Evolutionary conservation across 2,329 filamentous ascomycete genomes (phyloP).

Genomic region (Periconia digitata): DNA sequence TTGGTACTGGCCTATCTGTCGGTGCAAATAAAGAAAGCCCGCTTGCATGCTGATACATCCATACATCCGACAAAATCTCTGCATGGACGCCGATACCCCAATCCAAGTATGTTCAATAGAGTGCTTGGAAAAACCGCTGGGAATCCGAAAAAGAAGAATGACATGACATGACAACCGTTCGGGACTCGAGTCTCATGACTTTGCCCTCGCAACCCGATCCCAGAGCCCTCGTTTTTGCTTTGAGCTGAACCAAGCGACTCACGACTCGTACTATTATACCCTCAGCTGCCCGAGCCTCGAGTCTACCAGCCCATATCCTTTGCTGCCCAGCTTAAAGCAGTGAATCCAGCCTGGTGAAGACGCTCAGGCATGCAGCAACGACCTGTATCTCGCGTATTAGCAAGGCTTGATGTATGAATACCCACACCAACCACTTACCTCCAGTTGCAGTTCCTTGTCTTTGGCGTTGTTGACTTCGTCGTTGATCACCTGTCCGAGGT

Average conservation of each 20-base stretch:
- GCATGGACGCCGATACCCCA: slow-evolving; percentile 27
- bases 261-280: neutral
- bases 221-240: neutral
- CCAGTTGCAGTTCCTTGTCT: slow-evolving; percentile 93
- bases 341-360: slow-evolving; percentile 96
- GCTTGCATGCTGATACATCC: slow-evolving; percentile 24
- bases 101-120: slow-evolving; percentile 10
- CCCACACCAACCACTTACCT: slow-evolving; percentile 72
- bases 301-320: slow-evolving; percentile 11
- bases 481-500: slow-evolving; percentile 80
- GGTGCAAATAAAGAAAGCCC: slow-evolving; percentile 18
- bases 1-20: too few relatives aligned
- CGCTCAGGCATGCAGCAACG: slow-evolving; percentile 92
- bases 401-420: too few relatives aligned
- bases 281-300: neutral
- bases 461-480: slow-evolving; percentile 86
- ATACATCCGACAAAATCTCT: slow-evolving; percentile 7
- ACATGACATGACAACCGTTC: slow-evolving; percentile 10
- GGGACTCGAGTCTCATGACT: slow-evolving; percentile 4
- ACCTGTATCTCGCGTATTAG: slow-evolving; percentile 50
- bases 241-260: neutral
- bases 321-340: slow-evolving; percentile 64
- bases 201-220: slow-evolving; percentile 11
- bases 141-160: slow-evolving; percentile 28
- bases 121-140: slow-evolving; percentile 28